Conservation (phyloP, 108 stramenopile genomes). For the Skeletonema potamos region DNA sequence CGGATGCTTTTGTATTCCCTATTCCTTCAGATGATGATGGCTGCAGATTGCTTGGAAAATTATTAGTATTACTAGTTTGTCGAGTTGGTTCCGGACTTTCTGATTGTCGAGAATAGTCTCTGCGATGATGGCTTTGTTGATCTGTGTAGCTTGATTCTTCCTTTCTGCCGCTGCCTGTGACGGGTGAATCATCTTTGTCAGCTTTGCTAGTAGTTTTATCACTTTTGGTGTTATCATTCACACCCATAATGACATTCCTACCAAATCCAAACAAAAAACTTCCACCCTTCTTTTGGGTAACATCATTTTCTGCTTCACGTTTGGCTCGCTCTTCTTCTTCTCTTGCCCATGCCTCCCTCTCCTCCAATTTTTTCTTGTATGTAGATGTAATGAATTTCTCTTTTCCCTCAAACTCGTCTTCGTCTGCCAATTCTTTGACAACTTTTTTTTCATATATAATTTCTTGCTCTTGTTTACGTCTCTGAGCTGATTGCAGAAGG, state of each 20-base stretch:
- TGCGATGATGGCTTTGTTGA: not conserved
- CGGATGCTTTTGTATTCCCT: not conserved
- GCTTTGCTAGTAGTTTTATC: not conserved
- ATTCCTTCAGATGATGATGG: not conserved
- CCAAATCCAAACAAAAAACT: conserved; percentile 64
- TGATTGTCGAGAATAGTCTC: not conserved
- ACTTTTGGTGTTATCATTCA: not conserved
- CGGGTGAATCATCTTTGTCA: not conserved
- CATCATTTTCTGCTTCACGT: conserved; percentile 66
- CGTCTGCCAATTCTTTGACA: conserved; percentile 64
- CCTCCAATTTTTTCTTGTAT: conserved; percentile 73
- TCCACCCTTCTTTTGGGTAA: conserved; percentile 52
- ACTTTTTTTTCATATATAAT: conserved; percentile 65
- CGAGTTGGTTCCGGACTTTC: not conserved
- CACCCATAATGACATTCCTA: conserved; percentile 50
- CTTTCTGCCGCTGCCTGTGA: not conserved
- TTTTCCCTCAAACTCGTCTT: conserved; percentile 65
- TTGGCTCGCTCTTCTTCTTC: conserved; percentile 56
- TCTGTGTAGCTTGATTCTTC: not conserved
- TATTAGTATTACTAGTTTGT: not conserved
- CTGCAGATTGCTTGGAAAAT: not conserved
- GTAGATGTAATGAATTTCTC: conserved; percentile 78
- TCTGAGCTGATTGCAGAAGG: conserved; percentile 58
- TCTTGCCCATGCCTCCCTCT: conserved; percentile 67
- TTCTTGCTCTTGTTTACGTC: conserved; percentile 67